These are phyloP conservation scores for Neonectria punicea DNA, from an alignment of 2,329 filamentous ascomycete genomes.

Conservation along the genomic window DNA sequence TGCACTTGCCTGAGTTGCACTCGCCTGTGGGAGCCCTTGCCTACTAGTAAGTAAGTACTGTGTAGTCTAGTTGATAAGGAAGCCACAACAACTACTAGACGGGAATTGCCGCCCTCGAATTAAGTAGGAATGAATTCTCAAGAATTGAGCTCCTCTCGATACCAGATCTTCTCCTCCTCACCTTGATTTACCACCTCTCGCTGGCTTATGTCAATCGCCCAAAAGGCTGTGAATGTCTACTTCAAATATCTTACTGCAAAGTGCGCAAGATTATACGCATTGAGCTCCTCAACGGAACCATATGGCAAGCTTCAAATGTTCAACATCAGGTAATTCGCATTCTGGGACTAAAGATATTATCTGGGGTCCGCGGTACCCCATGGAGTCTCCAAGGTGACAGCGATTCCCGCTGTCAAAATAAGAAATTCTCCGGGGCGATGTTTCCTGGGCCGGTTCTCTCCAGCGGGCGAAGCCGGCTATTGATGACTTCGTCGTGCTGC, in stretches of 20 bases:
- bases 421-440: neutral
- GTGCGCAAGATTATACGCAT: neutral
- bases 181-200: neutral
- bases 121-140: neutral
- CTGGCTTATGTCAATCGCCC: neutral
- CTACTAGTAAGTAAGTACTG: too few species aligned
- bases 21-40: neutral
- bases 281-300: neutral
- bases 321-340: constrained; percentile 11
- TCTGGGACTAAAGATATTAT: constrained; percentile 50
- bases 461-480: constrained; percentile 38
- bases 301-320: constrained; percentile 10
- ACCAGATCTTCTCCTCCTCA: constrained; percentile 20
- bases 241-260: neutral
- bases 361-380: constrained; percentile 49
- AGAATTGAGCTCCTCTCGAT: constrained; percentile 34
- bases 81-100: neutral
- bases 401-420: constrained; percentile 22
- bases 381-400: constrained; percentile 54
- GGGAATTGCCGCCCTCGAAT: neutral
- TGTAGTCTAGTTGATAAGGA: neutral
- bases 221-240: neutral
- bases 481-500: constrained; percentile 29
- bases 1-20: neutral
- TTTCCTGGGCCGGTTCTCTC: constrained; percentile 16